Evolutionary conservation across 306 rosid genomes (phyloP).

Genomic region (Sophora flavescens): DNA sequence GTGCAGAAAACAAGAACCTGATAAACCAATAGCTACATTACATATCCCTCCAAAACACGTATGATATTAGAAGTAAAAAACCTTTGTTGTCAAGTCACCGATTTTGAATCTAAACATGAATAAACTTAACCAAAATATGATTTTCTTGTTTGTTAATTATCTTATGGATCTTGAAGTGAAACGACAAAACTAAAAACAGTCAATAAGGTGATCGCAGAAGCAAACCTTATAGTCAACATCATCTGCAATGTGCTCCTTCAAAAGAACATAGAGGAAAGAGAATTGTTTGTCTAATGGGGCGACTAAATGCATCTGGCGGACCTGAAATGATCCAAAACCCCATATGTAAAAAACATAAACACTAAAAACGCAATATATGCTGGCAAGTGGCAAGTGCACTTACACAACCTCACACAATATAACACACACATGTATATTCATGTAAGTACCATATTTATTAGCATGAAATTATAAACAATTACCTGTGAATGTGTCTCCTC

Average conservation of each 20-base stretch:
- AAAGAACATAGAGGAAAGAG: conserved; percentile 66
- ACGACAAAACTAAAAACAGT: neutral
- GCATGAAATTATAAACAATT: conserved; percentile 28
- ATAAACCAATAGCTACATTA: conserved; percentile 46
- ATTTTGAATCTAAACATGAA: conserved; percentile 18
- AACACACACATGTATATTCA: neutral
- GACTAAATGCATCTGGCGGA: conserved; percentile 73
- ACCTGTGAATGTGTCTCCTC: conserved; percentile 97
- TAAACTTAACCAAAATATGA: conserved; percentile 1
- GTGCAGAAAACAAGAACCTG: conserved; percentile 99
- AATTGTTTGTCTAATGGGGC: conserved; percentile 89
- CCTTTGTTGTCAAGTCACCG: conserved; percentile 1
- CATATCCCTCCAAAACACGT: conserved; percentile 30
- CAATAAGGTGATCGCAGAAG: conserved; percentile 32
- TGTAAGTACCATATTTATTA: conserved; percentile 2
- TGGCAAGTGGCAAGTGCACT: conserved; percentile 12
- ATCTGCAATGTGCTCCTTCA: conserved; percentile 90
- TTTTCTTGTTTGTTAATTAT: conserved; percentile 23
- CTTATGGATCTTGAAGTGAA: neutral
- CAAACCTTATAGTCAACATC: conserved; percentile 92
- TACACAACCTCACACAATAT: neutral
- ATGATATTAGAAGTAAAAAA: conserved; percentile 24
- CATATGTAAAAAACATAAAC: conserved; percentile 34
- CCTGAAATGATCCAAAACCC: conserved; percentile 69
- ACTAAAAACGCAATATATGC: neutral